Base-by-base conservation (phyloP, 164 flowering plant species). In the Magnolia changhungtana region DNA sequence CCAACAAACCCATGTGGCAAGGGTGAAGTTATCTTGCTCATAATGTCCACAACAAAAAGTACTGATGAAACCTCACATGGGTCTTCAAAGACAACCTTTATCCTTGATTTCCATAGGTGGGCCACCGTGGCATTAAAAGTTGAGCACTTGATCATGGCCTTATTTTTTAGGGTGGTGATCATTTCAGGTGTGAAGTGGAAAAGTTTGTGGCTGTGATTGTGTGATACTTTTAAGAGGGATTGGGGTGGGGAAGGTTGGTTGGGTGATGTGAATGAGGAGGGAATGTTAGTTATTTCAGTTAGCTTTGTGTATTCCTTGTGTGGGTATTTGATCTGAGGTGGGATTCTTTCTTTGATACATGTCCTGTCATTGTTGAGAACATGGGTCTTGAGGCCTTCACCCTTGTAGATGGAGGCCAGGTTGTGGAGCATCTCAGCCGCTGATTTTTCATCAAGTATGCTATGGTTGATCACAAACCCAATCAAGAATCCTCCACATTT, bases 401-500 rank as follows among this genome's bases (percentile, higher is more conserved):
- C 87, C 70, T 85, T 80, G 79, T 83, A 85, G 20, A 84, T 73
- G 45, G 87, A 81, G 45, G 85, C 90, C 68, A 85, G 87, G 63
- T 81, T 81, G 7, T 79, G 72, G 31, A 85, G 78, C 85, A 87
- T 84, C 64, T 87, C 85, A 69, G 77, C 75, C 0, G 90, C 87
- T 71, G 87, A 79, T 79, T 75, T 84, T 4, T 88, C 90, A 80
- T 87, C 88, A 49, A 87, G 82, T 71, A 85, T 72, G 49, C 78
- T 79, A 77, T 87, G 87, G 76, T 85, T 85, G 69, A 83, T 79
- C 59, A 79, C 75, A 73, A 87, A 81, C 63, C 88, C 90, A 75
- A 85, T 67, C 52, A 87, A 81, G 75, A 83, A 87, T 50, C 86
- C 84, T 75, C 90, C 87, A 80, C 87, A 87, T 67, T 77, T 75